These are phyloP conservation scores for Orbilia quercus DNA, from an alignment of 2,329 filamentous ascomycete species.

Conservation along the genomic window DNA sequence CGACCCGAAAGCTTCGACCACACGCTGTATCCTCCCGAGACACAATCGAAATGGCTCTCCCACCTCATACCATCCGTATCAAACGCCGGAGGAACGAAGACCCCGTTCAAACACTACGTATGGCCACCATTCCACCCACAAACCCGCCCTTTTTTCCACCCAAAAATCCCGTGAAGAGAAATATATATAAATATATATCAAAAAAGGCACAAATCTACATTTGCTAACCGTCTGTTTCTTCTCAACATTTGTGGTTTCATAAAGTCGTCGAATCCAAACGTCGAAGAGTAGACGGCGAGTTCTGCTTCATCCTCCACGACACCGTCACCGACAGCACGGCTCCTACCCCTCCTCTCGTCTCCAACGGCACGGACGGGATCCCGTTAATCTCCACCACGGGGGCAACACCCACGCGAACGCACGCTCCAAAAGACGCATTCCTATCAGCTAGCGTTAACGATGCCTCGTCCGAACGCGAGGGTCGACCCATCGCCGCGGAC, in stretches of 20 bases:
- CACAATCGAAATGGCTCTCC: conserved; percentile 58
- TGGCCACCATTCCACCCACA: conserved; percentile 5
- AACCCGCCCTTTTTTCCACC: conserved; percentile 2
- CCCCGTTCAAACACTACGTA: conserved; percentile 59
- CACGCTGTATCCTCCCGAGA: not conserved
- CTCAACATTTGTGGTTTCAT: conserved; percentile 2
- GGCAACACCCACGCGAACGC: conserved; percentile 5
- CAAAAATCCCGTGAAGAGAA: too few species aligned
- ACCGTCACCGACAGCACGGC: conserved; percentile 34
- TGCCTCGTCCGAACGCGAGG: conserved; percentile 44
- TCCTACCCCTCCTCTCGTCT: conserved; percentile 6
- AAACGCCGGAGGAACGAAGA: conserved; percentile 60
- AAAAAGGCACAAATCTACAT: conserved; percentile 1
- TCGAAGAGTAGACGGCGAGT: conserved; percentile 52
- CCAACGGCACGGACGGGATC: conserved; percentile 9
- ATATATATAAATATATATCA: too few species aligned
- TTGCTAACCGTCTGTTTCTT: conserved; percentile 15
- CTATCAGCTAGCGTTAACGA: conserved; percentile 28
- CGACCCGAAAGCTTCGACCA: not conserved
- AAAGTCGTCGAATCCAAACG: conserved; percentile 55
- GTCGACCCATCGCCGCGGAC: conserved; percentile 45
- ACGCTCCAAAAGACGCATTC: conserved; percentile 19
- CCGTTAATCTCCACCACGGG: conserved; percentile 28
- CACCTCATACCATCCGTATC: conserved; percentile 59
- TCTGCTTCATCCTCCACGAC: conserved; percentile 54